Evolutionary conservation across 2,329 filamentous ascomycete species (phyloP).

Genomic region (Helminthosporium solani): DNA sequence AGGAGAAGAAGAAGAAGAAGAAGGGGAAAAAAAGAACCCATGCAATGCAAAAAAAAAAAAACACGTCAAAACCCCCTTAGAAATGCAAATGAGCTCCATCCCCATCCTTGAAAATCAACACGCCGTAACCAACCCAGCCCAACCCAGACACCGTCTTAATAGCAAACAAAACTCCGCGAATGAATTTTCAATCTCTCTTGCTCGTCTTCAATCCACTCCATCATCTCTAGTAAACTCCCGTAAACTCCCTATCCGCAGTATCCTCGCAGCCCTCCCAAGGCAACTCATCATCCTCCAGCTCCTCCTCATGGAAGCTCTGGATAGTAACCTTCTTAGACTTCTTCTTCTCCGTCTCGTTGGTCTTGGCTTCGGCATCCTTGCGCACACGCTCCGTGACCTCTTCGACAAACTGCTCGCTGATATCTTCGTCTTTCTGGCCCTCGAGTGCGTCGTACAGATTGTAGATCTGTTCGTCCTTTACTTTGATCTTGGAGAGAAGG

Average conservation of each 20-base stretch:
- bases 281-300: slow-evolving; percentile 37
- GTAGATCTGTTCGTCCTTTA: slow-evolving; percentile 79
- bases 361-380: slow-evolving; percentile 36
- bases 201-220: neutral
- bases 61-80: slow-evolving; percentile 2
- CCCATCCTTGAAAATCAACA: neutral
- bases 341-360: slow-evolving; percentile 13
- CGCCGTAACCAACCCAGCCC: neutral
- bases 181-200: neutral
- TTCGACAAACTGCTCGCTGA: slow-evolving; percentile 44
- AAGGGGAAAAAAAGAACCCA: neutral
- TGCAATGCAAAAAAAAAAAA: slow-evolving; percentile 1
- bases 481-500: slow-evolving; percentile 64
- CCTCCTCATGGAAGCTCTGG: slow-evolving; percentile 36
- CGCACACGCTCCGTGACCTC: slow-evolving; percentile 46
- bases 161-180: neutral
- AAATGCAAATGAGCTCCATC: no score
- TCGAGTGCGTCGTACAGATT: slow-evolving; percentile 80
- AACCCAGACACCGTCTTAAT: neutral
- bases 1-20: neutral
- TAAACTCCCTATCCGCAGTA: slow-evolving; percentile 16
- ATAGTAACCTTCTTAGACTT: slow-evolving; percentile 41
- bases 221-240: slow-evolving; percentile 11
- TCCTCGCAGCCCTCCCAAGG: slow-evolving; percentile 45
- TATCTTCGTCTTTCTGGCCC: slow-evolving; percentile 67